phyloP scores from a whole-genome alignment of 352 stramenopile species.

The Nothophytophthora sp. region DNA sequence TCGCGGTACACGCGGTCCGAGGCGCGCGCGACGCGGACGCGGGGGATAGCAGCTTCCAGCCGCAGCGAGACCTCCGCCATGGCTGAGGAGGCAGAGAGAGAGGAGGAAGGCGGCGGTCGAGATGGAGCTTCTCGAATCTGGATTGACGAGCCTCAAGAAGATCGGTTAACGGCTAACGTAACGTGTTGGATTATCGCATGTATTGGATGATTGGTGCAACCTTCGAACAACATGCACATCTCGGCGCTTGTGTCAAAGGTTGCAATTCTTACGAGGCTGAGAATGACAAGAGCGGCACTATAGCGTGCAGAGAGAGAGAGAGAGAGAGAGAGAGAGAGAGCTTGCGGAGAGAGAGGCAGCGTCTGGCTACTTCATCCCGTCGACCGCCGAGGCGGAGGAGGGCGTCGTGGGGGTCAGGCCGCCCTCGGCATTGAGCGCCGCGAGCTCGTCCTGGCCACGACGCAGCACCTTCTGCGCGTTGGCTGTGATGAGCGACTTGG shows the following conservation, averaged over 20 bases:
- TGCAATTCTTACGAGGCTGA: too few species aligned
- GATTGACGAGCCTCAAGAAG: too few species aligned
- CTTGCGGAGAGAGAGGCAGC: background rate
- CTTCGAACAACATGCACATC: too few species aligned
- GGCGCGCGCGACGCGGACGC: slow-evolving; percentile 50
- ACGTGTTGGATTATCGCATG: too few species aligned
- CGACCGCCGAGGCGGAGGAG: slow-evolving; percentile 16
- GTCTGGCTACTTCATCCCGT: slow-evolving; percentile 19
- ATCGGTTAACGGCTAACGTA: too few species aligned
- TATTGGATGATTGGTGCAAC: too few species aligned
- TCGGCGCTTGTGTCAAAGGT: too few species aligned
- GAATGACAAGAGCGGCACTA: too few species aligned
- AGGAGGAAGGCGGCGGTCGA: background rate
- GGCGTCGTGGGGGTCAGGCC: slow-evolving; percentile 35
- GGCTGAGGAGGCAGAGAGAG: background rate
- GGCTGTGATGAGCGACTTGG: slow-evolving; percentile 69
- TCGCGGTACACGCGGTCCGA: slow-evolving; percentile 93
- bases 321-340: too few species aligned
- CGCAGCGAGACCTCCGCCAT: slow-evolving; percentile 19
- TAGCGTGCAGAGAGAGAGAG: too few species aligned
- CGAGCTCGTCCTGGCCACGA: slow-evolving; percentile 73
- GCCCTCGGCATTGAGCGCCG: slow-evolving; percentile 59
- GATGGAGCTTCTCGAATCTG: too few species aligned
- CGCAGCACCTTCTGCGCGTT: slow-evolving; percentile 81
- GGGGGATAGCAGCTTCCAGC: slow-evolving; percentile 29